Evolutionary conservation across 2,329 filamentous ascomycete species (phyloP), one percentile per base, ranked within the genome.

Genomic region (Microdochium paspali): DNA sequence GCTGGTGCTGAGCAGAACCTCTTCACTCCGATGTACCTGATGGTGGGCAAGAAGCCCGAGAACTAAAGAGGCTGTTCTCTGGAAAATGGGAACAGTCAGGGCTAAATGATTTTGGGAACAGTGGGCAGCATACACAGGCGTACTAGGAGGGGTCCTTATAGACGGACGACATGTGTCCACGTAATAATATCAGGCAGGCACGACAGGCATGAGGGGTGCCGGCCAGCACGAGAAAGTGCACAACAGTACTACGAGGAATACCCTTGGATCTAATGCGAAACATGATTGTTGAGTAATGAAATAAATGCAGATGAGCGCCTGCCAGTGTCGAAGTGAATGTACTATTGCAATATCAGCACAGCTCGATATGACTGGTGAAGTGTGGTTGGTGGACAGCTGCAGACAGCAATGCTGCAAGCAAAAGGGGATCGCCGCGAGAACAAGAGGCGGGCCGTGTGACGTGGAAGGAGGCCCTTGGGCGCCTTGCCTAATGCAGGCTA

Each of bases 11-110:
- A 82, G 65, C 77, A 90, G 72, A 87, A 95, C 66, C 78, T 97
- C n/a, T 97, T 97, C 71, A 97, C 91, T 1, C 91, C 91, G 48
- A 97, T 97, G 91, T 96, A 95, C 71, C 74, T 97, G 62, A 96
- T 96, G 88, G 80, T 96, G 50, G 91, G 82, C 51, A 82, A 87
- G 69, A 96, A 96, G 77, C 89, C 91, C 3, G 58, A 58, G 46
- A 62, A 69, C 55, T 69, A 61, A 56, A 46, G 44, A 20, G 40
- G 12, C 24, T 10, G 10, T 13, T 7, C 26, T 28, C 26, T 28
- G 15, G 31, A 35, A 35, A 35, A 12, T 18, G n/a, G 31, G 18
- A 7, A 21, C 18, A 40, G 12, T 7, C 26, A 13, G 35, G 35
- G 35, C n/a, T n/a, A 21, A 21, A 21, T 6, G 23, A 35, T 26